These are phyloP conservation scores for Citrus glauca DNA, from an alignment of 345 rosid species.

Conservation along the genomic window DNA sequence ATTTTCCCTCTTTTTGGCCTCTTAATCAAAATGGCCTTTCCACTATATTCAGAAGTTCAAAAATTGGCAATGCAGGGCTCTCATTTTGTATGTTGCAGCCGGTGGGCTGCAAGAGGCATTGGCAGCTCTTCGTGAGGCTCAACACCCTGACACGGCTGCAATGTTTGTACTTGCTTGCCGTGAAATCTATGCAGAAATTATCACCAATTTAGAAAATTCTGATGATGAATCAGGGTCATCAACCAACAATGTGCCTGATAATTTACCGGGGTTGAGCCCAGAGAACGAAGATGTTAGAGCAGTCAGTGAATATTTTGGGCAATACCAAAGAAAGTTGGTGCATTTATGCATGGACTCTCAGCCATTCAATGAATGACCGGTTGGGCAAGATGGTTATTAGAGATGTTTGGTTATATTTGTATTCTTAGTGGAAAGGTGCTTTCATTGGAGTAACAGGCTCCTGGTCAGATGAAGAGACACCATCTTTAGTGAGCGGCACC, in stretches of 20 bases:
- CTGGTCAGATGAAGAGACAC: neutral
- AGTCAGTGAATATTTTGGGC: conserved; percentile 75
- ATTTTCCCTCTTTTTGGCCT: neutral
- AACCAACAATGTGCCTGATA: conserved; percentile 19
- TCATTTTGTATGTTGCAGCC: conserved; percentile 83
- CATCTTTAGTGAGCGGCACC: neutral
- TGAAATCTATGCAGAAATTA: conserved; percentile 61
- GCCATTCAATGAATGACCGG: conserved; percentile 58
- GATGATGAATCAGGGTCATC: conserved; percentile 44
- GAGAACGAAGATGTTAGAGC: conserved; percentile 75
- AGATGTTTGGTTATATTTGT: neutral
- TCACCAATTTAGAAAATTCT: conserved; percentile 30
- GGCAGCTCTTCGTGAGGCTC: conserved; percentile 77
- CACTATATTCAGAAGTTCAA: conserved; percentile 12
- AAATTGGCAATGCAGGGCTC: conserved; percentile 53
- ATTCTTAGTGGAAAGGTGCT: neutral
- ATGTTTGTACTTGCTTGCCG: conserved; percentile 89
- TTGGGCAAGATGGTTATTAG: neutral
- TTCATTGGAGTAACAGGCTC: neutral
- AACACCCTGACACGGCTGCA: conserved; percentile 87
- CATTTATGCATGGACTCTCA: conserved; percentile 90
- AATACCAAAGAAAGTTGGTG: conserved; percentile 86
- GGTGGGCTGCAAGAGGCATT: conserved; percentile 89
- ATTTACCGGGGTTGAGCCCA: conserved; percentile 66
- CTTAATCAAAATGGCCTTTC: neutral